A percentile compares a stretch with the other conserved stretches of the same genome.
These are phyloP conservation scores for Candida endomychidarum DNA, from an alignment of 805 yeast genomes.

Conservation along the genomic window DNA sequence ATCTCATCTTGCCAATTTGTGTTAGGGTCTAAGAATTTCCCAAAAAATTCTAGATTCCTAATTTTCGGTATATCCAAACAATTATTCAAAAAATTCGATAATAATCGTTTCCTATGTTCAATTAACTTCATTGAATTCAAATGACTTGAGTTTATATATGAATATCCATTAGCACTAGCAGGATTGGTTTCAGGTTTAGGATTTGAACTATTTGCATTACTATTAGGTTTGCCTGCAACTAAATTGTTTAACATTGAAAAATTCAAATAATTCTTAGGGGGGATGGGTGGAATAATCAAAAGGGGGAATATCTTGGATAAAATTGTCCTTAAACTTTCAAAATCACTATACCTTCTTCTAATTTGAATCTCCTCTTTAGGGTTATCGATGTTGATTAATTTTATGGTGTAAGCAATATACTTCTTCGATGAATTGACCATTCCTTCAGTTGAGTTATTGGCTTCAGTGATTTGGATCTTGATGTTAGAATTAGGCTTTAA, in stretches of 20 bases:
- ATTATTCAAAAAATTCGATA: conserved; percentile 73
- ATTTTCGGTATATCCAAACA: conserved; percentile 62
- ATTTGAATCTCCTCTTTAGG: conserved; percentile 55
- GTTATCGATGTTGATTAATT: conserved; percentile 45
- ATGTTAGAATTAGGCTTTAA: conserved; percentile 29
- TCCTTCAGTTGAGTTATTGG: conserved; percentile 84
- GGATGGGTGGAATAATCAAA: conserved; percentile 87
- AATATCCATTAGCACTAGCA: conserved; percentile 14
- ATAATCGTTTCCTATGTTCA: conserved; percentile 65
- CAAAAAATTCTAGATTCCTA: conserved; percentile 59
- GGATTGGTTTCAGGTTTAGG: neutral
- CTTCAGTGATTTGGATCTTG: conserved; percentile 61
- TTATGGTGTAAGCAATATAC: conserved; percentile 81
- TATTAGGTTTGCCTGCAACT: conserved; percentile 20
- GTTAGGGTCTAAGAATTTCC: conserved; percentile 81
- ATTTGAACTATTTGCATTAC: neutral
- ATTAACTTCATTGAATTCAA: conserved; percentile 36
- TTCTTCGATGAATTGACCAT: conserved; percentile 55
- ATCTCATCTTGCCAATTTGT: conserved; percentile 77
- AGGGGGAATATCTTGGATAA: conserved; percentile 77
- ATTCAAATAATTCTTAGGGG: conserved; percentile 49
- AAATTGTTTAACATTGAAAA: conserved; percentile 35
- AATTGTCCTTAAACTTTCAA: conserved; percentile 75
- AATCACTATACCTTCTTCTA: conserved; percentile 83
- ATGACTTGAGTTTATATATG: conserved; percentile 43